Percentiles rank a stretch among this genome's conserved stretches.
Evolutionary conservation across 306 rosid species (phyloP).

Genomic region (Lupinus albus): DNA sequence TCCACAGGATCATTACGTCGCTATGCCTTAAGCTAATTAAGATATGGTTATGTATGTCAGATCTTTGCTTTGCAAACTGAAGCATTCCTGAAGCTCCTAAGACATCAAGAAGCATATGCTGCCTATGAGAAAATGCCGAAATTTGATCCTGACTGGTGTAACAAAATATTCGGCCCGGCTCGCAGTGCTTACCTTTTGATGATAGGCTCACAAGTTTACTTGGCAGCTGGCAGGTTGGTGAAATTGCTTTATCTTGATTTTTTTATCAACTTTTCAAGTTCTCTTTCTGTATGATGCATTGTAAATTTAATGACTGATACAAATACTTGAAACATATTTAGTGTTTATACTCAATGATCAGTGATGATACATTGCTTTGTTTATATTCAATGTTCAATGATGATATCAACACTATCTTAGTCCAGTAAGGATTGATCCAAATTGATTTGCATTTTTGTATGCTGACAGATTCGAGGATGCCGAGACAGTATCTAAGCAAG

Average conservation of each 20-base stretch:
- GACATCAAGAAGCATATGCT: constrained; percentile 75
- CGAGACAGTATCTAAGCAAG: constrained; percentile 60
- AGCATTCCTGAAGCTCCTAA: constrained; percentile 71
- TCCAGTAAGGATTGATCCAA: constrained; percentile 40
- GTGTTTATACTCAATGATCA: not conserved
- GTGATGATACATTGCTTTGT: not conserved
- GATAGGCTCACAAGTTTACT: constrained; percentile 68
- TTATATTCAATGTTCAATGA: not conserved
- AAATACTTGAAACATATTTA: constrained; percentile 1
- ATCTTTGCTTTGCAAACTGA: constrained; percentile 84
- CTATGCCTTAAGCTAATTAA: constrained; percentile 21
- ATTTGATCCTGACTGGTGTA: constrained; percentile 54
- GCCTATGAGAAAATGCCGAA: constrained; percentile 63
- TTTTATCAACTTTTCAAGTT: constrained; percentile 17
- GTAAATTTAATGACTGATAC: constrained; percentile 1
- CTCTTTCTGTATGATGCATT: not conserved
- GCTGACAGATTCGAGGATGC: constrained; percentile 83
- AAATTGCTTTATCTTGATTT: constrained; percentile 21
- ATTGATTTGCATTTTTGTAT: constrained; percentile 35
- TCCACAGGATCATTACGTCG: not conserved
- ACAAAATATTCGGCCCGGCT: constrained; percentile 60
- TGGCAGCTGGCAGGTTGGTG: constrained; percentile 86
- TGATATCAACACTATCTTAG: not conserved
- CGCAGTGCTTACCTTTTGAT: constrained; percentile 56
- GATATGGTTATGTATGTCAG: constrained; percentile 43